Percentiles rank a stretch among this genome's conserved stretches.
phyloP scores from a whole-genome alignment of 108 stramenopile species.

The Poteriospumella lacustris region DNA sequence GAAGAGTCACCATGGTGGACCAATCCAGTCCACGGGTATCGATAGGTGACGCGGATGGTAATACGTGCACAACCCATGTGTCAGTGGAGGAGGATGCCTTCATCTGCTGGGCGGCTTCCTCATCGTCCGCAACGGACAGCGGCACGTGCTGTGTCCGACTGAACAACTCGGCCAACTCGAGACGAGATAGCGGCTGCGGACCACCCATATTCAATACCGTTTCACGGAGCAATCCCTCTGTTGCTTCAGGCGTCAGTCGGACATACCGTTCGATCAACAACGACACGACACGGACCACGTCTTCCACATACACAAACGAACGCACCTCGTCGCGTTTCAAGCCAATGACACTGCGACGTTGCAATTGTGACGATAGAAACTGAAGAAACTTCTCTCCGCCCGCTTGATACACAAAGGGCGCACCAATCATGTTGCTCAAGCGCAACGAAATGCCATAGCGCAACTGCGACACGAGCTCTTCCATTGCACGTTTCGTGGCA shows the following conservation, averaged over 20 bases:
- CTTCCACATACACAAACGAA: conserved; percentile 23
- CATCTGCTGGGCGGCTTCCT: neutral
- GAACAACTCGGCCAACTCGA: neutral
- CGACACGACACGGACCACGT: neutral
- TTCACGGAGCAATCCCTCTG: too few relatives aligned
- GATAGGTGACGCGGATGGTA: too few relatives aligned
- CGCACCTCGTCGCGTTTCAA: neutral
- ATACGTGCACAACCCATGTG: too few relatives aligned
- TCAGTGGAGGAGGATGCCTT: neutral
- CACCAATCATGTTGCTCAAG: conserved; percentile 31
- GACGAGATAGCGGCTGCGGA: neutral
- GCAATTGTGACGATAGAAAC: neutral
- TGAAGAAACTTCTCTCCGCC: neutral
- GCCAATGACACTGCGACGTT: neutral
- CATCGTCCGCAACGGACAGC: neutral
- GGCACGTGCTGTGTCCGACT: neutral
- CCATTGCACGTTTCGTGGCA: neutral
- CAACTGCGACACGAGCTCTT: too few relatives aligned
- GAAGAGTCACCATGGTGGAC: neutral
- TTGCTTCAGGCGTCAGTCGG: too few relatives aligned
- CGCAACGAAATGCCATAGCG: neutral
- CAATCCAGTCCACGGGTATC: neutral
- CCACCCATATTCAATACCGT: conserved; percentile 25
- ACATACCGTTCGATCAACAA: neutral
- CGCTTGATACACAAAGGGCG: neutral